Conservation (phyloP, 352 stramenopile species). For the Phytophthora rubi region DNA sequence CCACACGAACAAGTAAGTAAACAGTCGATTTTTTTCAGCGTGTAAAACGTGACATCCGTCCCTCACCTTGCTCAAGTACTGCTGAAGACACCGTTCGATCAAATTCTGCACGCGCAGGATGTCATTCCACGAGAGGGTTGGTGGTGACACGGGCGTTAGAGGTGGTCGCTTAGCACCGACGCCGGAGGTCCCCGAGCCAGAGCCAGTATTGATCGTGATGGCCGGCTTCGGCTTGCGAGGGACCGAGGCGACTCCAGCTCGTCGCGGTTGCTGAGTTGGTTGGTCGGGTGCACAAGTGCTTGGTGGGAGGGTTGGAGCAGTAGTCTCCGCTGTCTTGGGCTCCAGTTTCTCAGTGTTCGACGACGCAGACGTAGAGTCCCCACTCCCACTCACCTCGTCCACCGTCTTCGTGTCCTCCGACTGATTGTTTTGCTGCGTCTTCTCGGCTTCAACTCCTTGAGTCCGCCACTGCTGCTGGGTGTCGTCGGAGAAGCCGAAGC, state of each 20-base stretch:
- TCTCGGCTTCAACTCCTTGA: constrained; percentile 2
- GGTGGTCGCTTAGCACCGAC: constrained; percentile 36
- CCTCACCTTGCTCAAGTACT: constrained; percentile 89
- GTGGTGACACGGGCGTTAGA: constrained; percentile 30
- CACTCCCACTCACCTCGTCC: constrained; percentile 35
- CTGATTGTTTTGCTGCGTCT: constrained; percentile 12
- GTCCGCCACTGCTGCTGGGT: constrained; percentile 19
- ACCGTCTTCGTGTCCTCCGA: constrained; percentile 28
- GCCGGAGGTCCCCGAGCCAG: constrained; percentile 13
- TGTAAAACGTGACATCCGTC: background rate
- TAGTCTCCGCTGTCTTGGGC: constrained; percentile 12
- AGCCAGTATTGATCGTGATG: constrained; percentile 46
- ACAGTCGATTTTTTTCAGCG: no score
- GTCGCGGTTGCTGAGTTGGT: constrained; percentile 13
- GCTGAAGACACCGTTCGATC: constrained; percentile 90
- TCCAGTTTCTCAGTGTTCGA: constrained; percentile 21
- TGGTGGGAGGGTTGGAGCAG: constrained; percentile 3
- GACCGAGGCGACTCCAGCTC: constrained; percentile 22
- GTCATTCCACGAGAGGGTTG: constrained; percentile 87
- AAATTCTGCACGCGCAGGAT: constrained; percentile 91
- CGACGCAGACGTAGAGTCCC: background rate
- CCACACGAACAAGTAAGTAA: background rate
- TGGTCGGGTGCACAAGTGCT: background rate
- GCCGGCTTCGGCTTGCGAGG: constrained; percentile 37
- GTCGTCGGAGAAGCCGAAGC: constrained; percentile 31